phyloP scores from a whole-genome alignment of 352 stramenopile genomes.

The Phytophthora agathidicida region DNA sequence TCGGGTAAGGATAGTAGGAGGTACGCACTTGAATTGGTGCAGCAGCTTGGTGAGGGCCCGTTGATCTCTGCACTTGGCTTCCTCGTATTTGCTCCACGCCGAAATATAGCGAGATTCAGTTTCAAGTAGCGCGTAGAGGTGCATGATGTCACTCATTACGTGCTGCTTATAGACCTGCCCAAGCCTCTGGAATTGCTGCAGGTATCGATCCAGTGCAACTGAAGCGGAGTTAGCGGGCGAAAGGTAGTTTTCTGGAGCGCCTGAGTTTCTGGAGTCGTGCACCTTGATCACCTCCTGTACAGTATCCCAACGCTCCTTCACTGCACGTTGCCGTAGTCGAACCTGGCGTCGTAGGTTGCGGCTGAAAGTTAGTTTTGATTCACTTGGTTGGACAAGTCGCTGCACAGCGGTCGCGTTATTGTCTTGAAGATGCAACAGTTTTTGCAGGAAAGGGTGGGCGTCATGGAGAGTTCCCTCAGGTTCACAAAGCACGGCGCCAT shows the following conservation, averaged over 20 bases:
- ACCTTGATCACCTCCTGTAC: constrained; percentile 1
- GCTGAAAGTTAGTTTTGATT: constrained; percentile 30
- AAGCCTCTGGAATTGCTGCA: constrained; percentile 28
- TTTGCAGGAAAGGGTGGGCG: constrained; percentile 33
- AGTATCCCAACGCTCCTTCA: constrained; percentile 12
- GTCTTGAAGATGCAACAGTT: constrained; percentile 29
- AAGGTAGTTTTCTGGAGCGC: background rate
- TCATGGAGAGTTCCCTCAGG: constrained; percentile 33
- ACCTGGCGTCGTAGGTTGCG: constrained; percentile 21
- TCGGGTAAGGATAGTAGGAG: background rate
- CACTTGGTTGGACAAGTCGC: constrained; percentile 25
- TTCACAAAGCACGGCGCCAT: constrained; percentile 17
- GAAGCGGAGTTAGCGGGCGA: background rate
- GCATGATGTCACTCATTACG: constrained; percentile 36
- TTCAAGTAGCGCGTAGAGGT: constrained; percentile 56
- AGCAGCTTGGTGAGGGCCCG: constrained; percentile 42
- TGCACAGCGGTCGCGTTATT: constrained; percentile 4
- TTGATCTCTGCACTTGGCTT: constrained; percentile 34
- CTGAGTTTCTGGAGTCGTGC: background rate
- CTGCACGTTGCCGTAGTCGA: constrained; percentile 2
- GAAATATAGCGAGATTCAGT: constrained; percentile 51
- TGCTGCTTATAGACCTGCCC: constrained; percentile 40
- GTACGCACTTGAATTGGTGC: constrained; percentile 52
- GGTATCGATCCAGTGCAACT: constrained; percentile 30
- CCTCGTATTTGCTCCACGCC: constrained; percentile 37